Evolutionary conservation across 352 stramenopile genomes (phyloP).

Genomic region (Globisporangium uncinulatum): DNA sequence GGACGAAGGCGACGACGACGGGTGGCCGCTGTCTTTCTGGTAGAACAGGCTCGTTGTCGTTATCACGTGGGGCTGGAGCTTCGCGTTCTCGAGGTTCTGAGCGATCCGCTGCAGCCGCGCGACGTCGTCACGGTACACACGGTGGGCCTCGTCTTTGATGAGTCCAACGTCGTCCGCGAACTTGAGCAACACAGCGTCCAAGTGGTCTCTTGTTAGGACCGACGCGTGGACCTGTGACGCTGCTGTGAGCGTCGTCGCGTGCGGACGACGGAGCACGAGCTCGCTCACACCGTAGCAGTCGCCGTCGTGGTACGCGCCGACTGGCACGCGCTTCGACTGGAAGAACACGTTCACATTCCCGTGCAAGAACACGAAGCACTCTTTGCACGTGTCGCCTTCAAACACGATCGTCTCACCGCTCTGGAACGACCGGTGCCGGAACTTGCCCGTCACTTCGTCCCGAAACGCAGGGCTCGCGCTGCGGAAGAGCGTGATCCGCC

Average conservation of each 20-base stretch:
- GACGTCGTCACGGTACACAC: conserved; percentile 36
- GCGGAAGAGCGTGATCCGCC: conserved; percentile 53
- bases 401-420: conserved; percentile 65
- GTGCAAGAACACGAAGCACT: conserved; percentile 60
- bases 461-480: conserved; percentile 59
- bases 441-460: conserved; percentile 77
- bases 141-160: conserved; percentile 41
- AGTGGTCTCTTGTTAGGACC: conserved; percentile 69
- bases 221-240: conserved; percentile 51
- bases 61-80: conserved; percentile 51
- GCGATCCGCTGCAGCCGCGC: conserved; percentile 24
- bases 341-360: conserved; percentile 68
- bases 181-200: conserved; percentile 56
- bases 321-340: conserved; percentile 32
- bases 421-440: conserved; percentile 64
- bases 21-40: conserved; percentile 24
- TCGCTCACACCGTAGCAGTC: conserved; percentile 67
- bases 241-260: conserved; percentile 42
- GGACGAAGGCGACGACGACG: not conserved
- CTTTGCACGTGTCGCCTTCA: conserved; percentile 61
- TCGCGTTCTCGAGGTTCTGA: conserved; percentile 39
- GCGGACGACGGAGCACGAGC: conserved; percentile 44
- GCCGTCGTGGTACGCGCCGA: conserved; percentile 51
- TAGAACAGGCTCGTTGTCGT: conserved; percentile 48
- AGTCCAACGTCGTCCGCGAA: conserved; percentile 50